A percentile compares a stretch with the other conserved stretches of the same genome.
Evolutionary conservation across 768 basidiomycete genomes (phyloP).

Genomic region (Leccinum rimulosum): DNA sequence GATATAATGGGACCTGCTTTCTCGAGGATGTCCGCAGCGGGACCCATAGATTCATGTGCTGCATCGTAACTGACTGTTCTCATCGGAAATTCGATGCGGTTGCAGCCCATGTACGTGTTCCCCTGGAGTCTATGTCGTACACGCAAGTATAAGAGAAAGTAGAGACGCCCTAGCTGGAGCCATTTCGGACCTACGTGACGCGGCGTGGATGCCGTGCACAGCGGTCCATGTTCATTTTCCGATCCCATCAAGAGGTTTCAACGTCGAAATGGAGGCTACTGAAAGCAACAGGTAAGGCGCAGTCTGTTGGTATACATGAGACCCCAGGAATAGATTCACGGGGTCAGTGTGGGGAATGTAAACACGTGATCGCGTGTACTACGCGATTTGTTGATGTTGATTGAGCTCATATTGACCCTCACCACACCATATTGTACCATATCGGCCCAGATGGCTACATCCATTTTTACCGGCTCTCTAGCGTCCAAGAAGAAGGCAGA

Average conservation of each 20-base stretch:
- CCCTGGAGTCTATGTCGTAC: background rate
- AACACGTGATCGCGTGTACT: slow-evolving; percentile 24
- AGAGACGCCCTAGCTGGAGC: slow-evolving; percentile 88
- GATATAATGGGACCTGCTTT: background rate
- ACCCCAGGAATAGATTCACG: background rate
- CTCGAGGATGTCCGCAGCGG: background rate
- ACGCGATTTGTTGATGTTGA: slow-evolving; percentile 34
- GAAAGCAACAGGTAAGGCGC: too few species aligned
- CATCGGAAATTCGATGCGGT: too few species aligned
- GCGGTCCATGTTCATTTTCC: slow-evolving; percentile 76
- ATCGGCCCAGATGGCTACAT: slow-evolving; percentile 38
- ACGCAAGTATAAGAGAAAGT: slow-evolving; percentile 83
- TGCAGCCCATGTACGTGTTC: too few species aligned
- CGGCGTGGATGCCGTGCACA: slow-evolving; percentile 47
- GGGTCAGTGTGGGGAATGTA: slow-evolving; percentile 9
- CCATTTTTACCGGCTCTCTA: slow-evolving; percentile 50
- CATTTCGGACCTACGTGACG: slow-evolving; percentile 42
- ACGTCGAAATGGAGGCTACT: too few species aligned
- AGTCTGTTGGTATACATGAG: too few species aligned
- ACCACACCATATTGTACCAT: slow-evolving; percentile 12
- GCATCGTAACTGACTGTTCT: background rate
- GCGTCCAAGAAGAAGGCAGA: slow-evolving; percentile 69
- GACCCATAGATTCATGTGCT: background rate
- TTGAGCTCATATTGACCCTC: background rate
- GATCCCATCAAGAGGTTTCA: too few species aligned